Evolutionary conservation across 1,284 basidiomycete species (phyloP).

Genomic region (Cryptococcus floricola): DNA sequence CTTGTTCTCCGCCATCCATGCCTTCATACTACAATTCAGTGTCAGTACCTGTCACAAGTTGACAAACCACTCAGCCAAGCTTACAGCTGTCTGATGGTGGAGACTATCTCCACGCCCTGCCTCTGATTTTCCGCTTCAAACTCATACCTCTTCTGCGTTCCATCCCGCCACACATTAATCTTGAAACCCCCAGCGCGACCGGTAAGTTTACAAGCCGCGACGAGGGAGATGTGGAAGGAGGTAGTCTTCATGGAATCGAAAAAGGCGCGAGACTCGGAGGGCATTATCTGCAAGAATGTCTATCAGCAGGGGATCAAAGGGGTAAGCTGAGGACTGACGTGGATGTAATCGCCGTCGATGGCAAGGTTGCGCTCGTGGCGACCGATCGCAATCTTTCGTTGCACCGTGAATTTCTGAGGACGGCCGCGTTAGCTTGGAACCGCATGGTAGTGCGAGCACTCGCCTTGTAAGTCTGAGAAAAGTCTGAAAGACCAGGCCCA

Average conservation of each 20-base stretch:
- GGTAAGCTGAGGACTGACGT: constrained; percentile 56
- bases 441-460: constrained; percentile 13
- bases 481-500: constrained; percentile 58
- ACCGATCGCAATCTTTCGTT: constrained; percentile 87
- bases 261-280: constrained; percentile 72
- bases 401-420: constrained; percentile 80
- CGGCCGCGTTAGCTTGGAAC: not conserved
- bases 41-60: not conserved
- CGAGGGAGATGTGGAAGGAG: constrained; percentile 86
- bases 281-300: constrained; percentile 68
- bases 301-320: not conserved
- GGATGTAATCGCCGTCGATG: constrained; percentile 91
- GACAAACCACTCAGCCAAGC: not conserved
- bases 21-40: constrained; percentile 27
- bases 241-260: constrained; percentile 85
- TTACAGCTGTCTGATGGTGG: constrained; percentile 38
- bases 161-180: constrained; percentile 66
- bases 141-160: constrained; percentile 83
- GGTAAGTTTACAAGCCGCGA: constrained; percentile 77
- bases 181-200: constrained; percentile 82
- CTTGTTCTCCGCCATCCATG: constrained; percentile 27
- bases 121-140: constrained; percentile 89
- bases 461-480: constrained; percentile 70
- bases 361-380: constrained; percentile 87
- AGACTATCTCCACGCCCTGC: constrained; percentile 56